Percentiles rank a stretch among this genome's conserved stretches.
Conservation (phyloP, 148 eudicot species). For the Heliosperma pusillum region DNA sequence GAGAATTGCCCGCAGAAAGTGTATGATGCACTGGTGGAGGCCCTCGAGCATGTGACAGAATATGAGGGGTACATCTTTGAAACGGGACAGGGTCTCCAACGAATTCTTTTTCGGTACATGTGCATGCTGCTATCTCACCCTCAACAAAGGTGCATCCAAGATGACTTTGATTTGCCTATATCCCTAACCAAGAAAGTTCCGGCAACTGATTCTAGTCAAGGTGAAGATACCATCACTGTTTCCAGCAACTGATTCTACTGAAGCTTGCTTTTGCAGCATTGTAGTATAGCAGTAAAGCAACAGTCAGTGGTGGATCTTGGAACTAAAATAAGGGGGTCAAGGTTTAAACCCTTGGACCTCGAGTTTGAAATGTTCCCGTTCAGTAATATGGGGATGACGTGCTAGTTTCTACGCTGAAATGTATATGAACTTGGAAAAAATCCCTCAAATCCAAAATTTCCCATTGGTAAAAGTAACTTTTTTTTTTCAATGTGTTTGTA, state of each 20-base stretch:
- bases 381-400: too few relatives aligned
- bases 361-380: too few relatives aligned
- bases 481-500: neutral
- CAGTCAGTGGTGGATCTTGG: neutral
- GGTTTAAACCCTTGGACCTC: too few relatives aligned
- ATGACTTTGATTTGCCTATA: constrained; percentile 66
- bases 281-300: neutral
- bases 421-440: too few relatives aligned
- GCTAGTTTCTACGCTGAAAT: too few relatives aligned
- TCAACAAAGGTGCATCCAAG: constrained; percentile 87
- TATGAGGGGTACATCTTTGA: constrained; percentile 89
- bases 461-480: neutral
- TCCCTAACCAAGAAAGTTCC: constrained; percentile 60
- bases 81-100: constrained; percentile 77
- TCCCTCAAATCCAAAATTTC: too few relatives aligned
- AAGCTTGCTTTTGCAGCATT: neutral
- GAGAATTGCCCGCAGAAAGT: constrained; percentile 93
- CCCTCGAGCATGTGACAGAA: constrained; percentile 76
- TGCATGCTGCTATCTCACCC: constrained; percentile 76
- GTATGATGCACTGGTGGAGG: constrained; percentile 79
- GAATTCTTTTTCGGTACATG: constrained; percentile 71
- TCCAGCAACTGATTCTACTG: constrained; percentile 42
- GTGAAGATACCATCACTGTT: constrained; percentile 46
- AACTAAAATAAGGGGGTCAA: too few relatives aligned
- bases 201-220: constrained; percentile 35